Conservation (phyloP, 1,139 yeast genomes). For the Nakaseomyces bracarensis region DNA sequence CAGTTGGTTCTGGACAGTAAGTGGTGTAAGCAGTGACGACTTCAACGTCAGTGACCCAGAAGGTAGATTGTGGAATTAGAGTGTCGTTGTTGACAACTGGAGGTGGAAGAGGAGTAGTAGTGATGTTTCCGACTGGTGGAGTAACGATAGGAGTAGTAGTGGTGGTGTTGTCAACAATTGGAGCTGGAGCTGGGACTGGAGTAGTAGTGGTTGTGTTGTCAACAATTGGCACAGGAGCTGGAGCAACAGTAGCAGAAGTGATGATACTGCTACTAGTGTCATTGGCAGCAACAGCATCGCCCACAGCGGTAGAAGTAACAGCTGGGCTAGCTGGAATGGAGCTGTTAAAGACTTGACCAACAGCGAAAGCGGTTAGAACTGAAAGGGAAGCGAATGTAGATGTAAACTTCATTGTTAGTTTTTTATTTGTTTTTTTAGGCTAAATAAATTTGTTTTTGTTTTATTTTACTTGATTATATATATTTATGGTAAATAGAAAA, state of each 20-base stretch:
- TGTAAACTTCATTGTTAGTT: constrained; percentile 7
- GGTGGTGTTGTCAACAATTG: background rate
- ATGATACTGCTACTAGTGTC: too few species aligned
- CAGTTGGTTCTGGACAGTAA: constrained; percentile 51
- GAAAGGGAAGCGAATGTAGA: constrained; percentile 5
- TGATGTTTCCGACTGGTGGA: background rate
- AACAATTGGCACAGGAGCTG: background rate
- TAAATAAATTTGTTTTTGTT: background rate
- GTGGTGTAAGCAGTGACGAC: constrained; percentile 34
- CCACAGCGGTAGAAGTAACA: background rate
- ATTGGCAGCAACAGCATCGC: background rate
- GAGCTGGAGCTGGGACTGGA: background rate
- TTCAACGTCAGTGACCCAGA: constrained; percentile 1
- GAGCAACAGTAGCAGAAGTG: constrained; percentile 3
- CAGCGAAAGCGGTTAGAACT: background rate
- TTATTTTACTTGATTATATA: background rate
- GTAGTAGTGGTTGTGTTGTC: background rate
- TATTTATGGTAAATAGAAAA: background rate
- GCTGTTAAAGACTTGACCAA: background rate
- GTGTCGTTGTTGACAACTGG: background rate
- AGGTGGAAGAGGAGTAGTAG: background rate
- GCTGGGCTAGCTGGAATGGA: background rate
- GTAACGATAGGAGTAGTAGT: background rate
- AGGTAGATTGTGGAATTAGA: constrained; percentile 3
- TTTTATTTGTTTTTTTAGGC: background rate